Evolutionary conservation across 2,329 filamentous ascomycete genomes (phyloP).

Genomic region (Teratosphaeria nubilosa): DNA sequence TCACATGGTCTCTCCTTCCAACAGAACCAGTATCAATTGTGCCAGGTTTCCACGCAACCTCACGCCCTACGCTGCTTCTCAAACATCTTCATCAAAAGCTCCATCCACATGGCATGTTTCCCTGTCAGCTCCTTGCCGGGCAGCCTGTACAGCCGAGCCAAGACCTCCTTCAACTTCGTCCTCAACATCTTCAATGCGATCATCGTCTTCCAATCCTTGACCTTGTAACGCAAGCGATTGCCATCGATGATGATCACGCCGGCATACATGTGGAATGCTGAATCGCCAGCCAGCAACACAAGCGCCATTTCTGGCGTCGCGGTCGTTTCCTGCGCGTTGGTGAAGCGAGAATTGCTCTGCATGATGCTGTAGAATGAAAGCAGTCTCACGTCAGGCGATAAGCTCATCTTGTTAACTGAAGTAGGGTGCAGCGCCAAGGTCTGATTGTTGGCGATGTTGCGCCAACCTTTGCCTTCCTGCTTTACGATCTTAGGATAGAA

Average conservation of each 20-base stretch:
- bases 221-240: slow-evolving; percentile 72
- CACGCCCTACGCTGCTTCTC: slow-evolving; percentile 1
- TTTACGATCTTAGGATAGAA: slow-evolving; percentile 91
- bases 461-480: slow-evolving; percentile 74
- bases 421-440: slow-evolving; percentile 76
- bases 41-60: background rate
- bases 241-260: slow-evolving; percentile 81
- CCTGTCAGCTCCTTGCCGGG: slow-evolving; percentile 30
- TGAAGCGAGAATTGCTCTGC: slow-evolving; percentile 72
- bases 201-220: slow-evolving; percentile 82
- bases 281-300: slow-evolving; percentile 76
- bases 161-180: slow-evolving; percentile 61
- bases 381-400: slow-evolving; percentile 51
- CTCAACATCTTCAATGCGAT: slow-evolving; percentile 79
- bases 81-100: slow-evolving; percentile 14
- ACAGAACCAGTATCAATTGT: too few relatives aligned
- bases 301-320: slow-evolving; percentile 63
- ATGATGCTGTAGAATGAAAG: slow-evolving; percentile 96
- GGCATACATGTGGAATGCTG: slow-evolving; percentile 80
- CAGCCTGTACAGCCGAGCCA: slow-evolving; percentile 58
- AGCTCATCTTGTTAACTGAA: slow-evolving; percentile 68
- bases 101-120: slow-evolving; percentile 34
- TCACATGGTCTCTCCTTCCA: background rate
- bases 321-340: slow-evolving; percentile 78
- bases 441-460: slow-evolving; percentile 90